Evolutionary conservation across 495 filamentous ascomycete genomes (phyloP).

Genomic region (Cladorrhinum samala): DNA sequence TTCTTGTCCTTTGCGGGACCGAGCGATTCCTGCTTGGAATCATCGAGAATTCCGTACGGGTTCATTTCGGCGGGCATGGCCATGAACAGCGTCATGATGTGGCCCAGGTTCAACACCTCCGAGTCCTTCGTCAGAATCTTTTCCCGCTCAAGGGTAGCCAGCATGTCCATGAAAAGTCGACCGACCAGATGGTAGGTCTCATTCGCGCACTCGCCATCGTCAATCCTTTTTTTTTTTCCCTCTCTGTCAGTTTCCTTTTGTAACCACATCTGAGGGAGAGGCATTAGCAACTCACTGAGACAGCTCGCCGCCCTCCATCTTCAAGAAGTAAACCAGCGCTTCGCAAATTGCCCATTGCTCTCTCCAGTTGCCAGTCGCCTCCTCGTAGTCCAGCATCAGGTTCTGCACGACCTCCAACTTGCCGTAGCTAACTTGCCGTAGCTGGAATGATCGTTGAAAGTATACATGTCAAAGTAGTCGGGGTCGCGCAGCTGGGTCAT

Average conservation of each 20-base stretch:
- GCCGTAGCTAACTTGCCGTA: conserved; percentile 32
- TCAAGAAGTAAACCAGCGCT: conserved; percentile 17
- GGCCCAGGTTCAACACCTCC: conserved; percentile 25
- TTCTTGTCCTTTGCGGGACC: conserved; percentile 16
- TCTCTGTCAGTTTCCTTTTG: no score
- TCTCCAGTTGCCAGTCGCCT: conserved; percentile 24
- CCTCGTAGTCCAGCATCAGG: conserved; percentile 32
- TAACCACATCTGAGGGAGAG: no score
- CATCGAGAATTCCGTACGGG: conserved; percentile 1
- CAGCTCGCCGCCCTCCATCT: not conserved
- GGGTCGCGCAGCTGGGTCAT: conserved; percentile 24
- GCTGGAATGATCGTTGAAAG: conserved; percentile 30
- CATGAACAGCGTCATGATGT: conserved; percentile 32
- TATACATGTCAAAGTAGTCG: conserved; percentile 34
- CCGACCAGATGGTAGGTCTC: conserved; percentile 21
- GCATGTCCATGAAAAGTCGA: conserved; percentile 33
- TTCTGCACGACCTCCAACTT: conserved; percentile 32
- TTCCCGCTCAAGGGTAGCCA: conserved; percentile 28
- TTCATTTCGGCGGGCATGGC: conserved; percentile 8
- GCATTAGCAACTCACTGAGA: conserved; percentile 5
- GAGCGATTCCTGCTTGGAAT: conserved; percentile 4
- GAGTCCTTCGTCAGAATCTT: conserved; percentile 22
- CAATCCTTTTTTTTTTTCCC: no score
- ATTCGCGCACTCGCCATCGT: conserved; percentile 20
- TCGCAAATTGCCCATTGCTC: conserved; percentile 36